Evolutionary conservation across 352 stramenopile genomes (phyloP).

Genomic region (Pythium rhizo-oryzae): DNA sequence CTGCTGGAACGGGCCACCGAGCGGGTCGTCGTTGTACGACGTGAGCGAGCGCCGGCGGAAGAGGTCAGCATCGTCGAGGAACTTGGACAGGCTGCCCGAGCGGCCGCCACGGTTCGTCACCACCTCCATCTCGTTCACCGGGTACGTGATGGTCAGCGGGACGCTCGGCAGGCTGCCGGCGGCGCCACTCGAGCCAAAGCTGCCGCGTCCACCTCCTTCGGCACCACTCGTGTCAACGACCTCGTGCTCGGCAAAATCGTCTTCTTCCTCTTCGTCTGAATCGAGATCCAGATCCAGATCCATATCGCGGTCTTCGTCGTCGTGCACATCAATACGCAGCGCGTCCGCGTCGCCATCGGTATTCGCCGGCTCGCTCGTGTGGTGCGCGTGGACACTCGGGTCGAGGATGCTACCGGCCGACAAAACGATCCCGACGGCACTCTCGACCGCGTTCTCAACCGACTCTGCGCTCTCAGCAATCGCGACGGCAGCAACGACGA

Average conservation of each 20-base stretch:
- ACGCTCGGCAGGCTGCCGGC: conserved; percentile 32
- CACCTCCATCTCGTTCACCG: conserved; percentile 85
- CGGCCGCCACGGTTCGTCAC: conserved; percentile 75
- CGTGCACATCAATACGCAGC: conserved; percentile 14
- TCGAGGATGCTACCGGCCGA: conserved; percentile 22
- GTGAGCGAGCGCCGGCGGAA: conserved; percentile 74
- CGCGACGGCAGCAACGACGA: too few species aligned
- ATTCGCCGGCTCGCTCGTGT: background rate
- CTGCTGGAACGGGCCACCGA: conserved; percentile 48
- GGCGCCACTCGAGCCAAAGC: conserved; percentile 3
- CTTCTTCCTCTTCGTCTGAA: conserved; percentile 26
- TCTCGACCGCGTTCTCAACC: conserved; percentile 7
- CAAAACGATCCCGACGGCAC: conserved; percentile 9
- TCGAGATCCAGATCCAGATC: conserved; percentile 22
- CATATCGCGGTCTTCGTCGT: background rate
- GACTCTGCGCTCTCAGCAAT: background rate
- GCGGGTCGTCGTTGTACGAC: conserved; percentile 72
- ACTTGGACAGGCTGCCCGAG: conserved; percentile 76
- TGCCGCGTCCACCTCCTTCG: conserved; percentile 6
- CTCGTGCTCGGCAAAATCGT: conserved; percentile 26
- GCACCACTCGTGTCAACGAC: conserved; percentile 21
- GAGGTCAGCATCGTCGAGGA: conserved; percentile 73
- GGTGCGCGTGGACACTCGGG: background rate
- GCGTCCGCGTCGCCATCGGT: background rate
- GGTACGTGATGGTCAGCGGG: conserved; percentile 70